These are phyloP conservation scores for Casaregolazyma suthepensis DNA, from an alignment of 1,139 yeast species.

Conservation along the genomic window DNA sequence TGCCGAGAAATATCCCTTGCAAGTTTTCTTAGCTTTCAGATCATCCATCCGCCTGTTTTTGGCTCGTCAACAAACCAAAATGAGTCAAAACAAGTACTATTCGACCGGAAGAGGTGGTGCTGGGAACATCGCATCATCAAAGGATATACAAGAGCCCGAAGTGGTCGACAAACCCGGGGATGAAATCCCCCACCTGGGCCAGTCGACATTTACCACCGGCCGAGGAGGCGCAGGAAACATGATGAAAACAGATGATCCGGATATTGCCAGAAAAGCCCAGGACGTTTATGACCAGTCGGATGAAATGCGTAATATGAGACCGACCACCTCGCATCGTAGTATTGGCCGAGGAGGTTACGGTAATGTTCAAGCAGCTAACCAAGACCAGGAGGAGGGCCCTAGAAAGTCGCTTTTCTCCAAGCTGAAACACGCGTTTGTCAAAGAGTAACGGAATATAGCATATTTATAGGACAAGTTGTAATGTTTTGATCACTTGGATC, in stretches of 20 bases:
- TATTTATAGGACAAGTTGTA: neutral
- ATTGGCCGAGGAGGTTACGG: slow-evolving; percentile 39
- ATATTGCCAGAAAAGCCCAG: slow-evolving; percentile 57
- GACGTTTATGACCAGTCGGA: slow-evolving; percentile 50
- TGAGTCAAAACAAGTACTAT: slow-evolving; percentile 21
- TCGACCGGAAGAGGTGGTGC: slow-evolving; percentile 84
- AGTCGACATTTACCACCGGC: slow-evolving; percentile 62
- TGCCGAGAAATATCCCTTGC: neutral
- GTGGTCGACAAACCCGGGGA: slow-evolving; percentile 38
- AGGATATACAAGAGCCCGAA: slow-evolving; percentile 43
- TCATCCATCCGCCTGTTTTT: neutral
- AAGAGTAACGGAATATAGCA: neutral
- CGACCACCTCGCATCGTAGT: slow-evolving; percentile 27
- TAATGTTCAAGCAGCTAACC: slow-evolving; percentile 27
- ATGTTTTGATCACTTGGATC: neutral
- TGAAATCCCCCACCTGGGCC: slow-evolving; percentile 54
- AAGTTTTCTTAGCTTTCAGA: neutral
- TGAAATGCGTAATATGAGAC: slow-evolving; percentile 12
- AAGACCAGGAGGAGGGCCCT: neutral
- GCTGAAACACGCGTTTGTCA: slow-evolving; percentile 13
- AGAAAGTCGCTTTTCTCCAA: slow-evolving; percentile 1
- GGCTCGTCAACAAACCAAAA: neutral
- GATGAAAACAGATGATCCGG: slow-evolving; percentile 58
- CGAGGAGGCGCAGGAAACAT: slow-evolving; percentile 81
- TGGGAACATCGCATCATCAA: slow-evolving; percentile 55